Base-by-base conservation (phyloP, 148 eudicot species). In the Camellia lanceoleosa region DNA sequence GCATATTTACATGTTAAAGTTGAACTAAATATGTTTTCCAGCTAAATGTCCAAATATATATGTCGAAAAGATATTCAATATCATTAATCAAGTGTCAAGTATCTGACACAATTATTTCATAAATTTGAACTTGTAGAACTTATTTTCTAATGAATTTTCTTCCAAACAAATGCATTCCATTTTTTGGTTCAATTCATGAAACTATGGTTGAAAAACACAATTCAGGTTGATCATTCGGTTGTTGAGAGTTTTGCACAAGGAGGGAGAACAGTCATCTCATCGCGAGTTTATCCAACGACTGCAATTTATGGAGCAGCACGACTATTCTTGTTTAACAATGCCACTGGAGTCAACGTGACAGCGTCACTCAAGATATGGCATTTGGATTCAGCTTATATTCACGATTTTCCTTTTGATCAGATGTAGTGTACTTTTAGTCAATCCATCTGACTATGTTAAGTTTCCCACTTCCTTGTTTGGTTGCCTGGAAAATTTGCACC, bases 171-270 rank as follows among this genome's bases (percentile, higher is more conserved):
- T 30, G 38, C 38, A 30, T 30, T 30, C 38, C 38, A 13, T 42
- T 15, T 5, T 43, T 0, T 3, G 18, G 23, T 20, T 46, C 49
- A 41, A 14, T 41, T 44, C 46, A 13, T 14, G 47, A 12, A 14
- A 68, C 16, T 68, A 15, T 8, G 16, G 7, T n/a, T 7, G 5
- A 30, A 11, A 71, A 19, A 71, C 1, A 1, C 0, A n/a, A 41
- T 61, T 49, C 73, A 71, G 80, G 72, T 82, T 46, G 80, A 82
- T 82, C 80, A 82, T 64, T 82, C 80, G 5, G 71, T 77, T 12
- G 58, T 81, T 14, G 84, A 81, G 80, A 76, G 84, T 71, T 81
- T 81, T 51, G 80, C 84, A 9, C 84, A 76, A 62, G 76, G 76
- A 61, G 84, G 84, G 41, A 76, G 84, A 81, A 70, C 70, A 38